phyloP scores from a whole-genome alignment of 306 rosid genomes.

The Gastrolobium bilobum region DNA sequence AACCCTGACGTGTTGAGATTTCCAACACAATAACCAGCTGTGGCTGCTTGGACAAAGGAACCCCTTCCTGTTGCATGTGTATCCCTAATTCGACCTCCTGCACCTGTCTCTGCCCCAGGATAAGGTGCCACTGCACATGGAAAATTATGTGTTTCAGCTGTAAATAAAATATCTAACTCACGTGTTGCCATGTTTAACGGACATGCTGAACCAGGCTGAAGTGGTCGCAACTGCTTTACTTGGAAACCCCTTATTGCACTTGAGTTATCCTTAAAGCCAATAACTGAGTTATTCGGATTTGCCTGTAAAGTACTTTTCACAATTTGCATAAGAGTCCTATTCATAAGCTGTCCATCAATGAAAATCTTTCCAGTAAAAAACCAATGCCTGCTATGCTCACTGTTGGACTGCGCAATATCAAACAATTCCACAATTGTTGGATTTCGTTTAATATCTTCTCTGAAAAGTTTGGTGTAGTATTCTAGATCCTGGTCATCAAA shows the following conservation, averaged over 20 bases:
- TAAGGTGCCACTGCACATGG: conserved; percentile 99
- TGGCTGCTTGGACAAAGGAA: conserved; percentile 87
- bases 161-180: conserved; percentile 80
- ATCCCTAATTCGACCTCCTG: conserved; percentile 95
- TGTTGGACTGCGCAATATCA: conserved; percentile 95
- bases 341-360: conserved; percentile 79
- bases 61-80: conserved; percentile 98
- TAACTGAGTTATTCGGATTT: conserved; percentile 86
- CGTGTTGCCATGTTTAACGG: conserved; percentile 53
- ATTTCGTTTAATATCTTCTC: conserved; percentile 80
- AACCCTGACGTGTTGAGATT: conserved; percentile 79
- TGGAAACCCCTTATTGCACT: conserved; percentile 89
- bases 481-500: conserved; percentile 93
- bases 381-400: conserved; percentile 97
- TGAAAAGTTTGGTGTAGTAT: conserved; percentile 82
- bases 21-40: conserved; percentile 97
- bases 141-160: conserved; percentile 96
- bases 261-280: conserved; percentile 94
- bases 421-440: conserved; percentile 90
- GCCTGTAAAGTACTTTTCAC: conserved; percentile 89
- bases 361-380: conserved; percentile 84
- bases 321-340: conserved; percentile 86
- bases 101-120: conserved; percentile 97
- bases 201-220: conserved; percentile 75
- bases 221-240: conserved; percentile 75